Base-by-base conservation (phyloP, 352 stramenopile species). In the Phytophthora aleatoria region DNA sequence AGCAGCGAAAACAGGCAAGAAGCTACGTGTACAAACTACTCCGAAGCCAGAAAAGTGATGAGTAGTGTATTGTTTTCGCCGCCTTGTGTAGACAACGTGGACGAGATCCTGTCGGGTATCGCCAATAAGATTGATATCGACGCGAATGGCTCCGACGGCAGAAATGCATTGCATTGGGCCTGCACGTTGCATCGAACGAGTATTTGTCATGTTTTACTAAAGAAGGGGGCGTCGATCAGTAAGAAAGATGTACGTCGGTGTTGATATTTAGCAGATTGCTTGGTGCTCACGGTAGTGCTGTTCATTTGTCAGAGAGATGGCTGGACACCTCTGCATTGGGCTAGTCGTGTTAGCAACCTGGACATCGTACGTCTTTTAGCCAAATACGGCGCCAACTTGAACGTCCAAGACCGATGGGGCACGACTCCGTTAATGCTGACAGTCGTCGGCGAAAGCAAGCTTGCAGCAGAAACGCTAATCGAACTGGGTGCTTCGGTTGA, bases 401-500 rank as follows among this genome's bases (percentile, higher is more conserved):
- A 94, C 33, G 71, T 89, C 2, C 74, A 89, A 71, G 86, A 94
- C 33, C 74, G 75, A 13, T 93, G 84, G 84, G 79, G 84, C 12
- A 93, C 83, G 3, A 93, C 84, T 11, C 83, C 85, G 6, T 71
- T 94, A 30, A 94, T 94, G 82, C 50, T 94, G 56, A 90, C 82
- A 1, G 83, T 92, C 8, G 69, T 92, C 5, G 86, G 86, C 15
- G 83, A 92, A 49, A 92, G 71, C 44, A 83, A 83, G 49, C 49
- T 59, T 9, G 83, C 79, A 45, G 77, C 79, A 6, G 62, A 77
- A 50, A 87, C 71, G 12, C 63, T 94, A 12, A 87, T 94, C n/a
- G 83, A 92, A 55, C 62, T 94, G 2, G 84, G 82, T 7, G 85
- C 85, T 13, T 77, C 82, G 16, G 68, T 92, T 20, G 83, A 94